Evolutionary conservation across 345 rosid species (phyloP).

Genomic region (Lagerstroemia speciosa): DNA sequence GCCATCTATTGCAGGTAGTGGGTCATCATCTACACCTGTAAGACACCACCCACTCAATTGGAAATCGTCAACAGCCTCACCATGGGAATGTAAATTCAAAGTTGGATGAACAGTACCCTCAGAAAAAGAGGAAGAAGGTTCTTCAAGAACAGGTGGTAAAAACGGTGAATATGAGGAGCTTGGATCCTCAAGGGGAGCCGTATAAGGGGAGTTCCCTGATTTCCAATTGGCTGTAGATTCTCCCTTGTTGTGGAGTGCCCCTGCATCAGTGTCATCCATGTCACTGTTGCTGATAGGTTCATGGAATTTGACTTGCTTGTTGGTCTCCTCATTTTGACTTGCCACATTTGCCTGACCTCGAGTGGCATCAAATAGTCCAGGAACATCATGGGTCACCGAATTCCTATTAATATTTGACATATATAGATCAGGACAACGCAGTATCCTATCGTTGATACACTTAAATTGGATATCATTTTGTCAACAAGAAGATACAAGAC

Average conservation of each 20-base stretch:
- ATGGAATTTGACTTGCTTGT: conserved; percentile 64
- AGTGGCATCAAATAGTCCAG: conserved; percentile 17
- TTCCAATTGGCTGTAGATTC: conserved; percentile 45
- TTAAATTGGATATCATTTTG: background rate
- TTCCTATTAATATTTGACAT: conserved; percentile 28
- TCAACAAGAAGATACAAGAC: background rate
- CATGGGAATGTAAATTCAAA: background rate
- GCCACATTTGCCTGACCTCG: conserved; percentile 18
- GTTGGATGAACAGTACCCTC: conserved; percentile 41
- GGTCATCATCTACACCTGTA: conserved; percentile 86
- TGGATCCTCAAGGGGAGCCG: conserved; percentile 44
- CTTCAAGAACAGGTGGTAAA: conserved; percentile 81
- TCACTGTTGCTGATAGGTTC: conserved; percentile 65
- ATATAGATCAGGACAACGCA: conserved; percentile 4
- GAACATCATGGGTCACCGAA: conserved; percentile 23
- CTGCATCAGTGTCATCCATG: conserved; percentile 57
- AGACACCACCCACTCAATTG: background rate
- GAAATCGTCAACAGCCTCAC: background rate
- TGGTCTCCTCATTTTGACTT: conserved; percentile 30
- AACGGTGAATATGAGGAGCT: conserved; percentile 55
- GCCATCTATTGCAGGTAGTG: conserved; percentile 71
- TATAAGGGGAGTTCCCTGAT: conserved; percentile 42
- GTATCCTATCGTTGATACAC: background rate
- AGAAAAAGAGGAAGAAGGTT: conserved; percentile 81
- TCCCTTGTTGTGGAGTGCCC: conserved; percentile 46